Evolutionary conservation across 2,329 filamentous ascomycete species (phyloP).

Genomic region (Thielaviopsis ethacetica): DNA sequence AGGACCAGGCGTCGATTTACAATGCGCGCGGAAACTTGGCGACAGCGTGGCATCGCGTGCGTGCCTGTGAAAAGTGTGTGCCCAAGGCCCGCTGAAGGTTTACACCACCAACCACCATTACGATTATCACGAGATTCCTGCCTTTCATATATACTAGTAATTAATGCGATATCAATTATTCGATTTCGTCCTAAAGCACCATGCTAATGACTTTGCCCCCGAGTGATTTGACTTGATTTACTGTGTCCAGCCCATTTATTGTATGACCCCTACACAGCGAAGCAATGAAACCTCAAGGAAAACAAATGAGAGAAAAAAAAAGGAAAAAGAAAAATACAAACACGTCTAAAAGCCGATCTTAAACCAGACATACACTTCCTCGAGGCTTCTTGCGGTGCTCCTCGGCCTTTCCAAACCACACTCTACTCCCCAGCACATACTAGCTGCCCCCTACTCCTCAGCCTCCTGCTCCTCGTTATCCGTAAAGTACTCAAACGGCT

Average conservation of each 20-base stretch:
- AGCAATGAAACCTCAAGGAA: too few species aligned
- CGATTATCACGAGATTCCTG: too few species aligned
- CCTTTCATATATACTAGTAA: too few species aligned
- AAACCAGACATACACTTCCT: neutral
- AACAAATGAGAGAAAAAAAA: too few species aligned
- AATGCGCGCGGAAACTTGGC: slow-evolving; percentile 49
- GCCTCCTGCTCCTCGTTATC: slow-evolving; percentile 27
- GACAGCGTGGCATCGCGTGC: slow-evolving; percentile 49
- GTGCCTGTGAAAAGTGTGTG: slow-evolving; percentile 20
- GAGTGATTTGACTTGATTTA: too few species aligned
- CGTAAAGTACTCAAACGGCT: slow-evolving; percentile 65
- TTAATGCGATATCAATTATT: too few species aligned
- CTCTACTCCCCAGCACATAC: neutral
- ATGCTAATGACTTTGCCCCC: too few species aligned
- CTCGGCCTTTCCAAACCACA: neutral
- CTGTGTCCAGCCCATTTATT: too few species aligned
- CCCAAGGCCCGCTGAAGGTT: neutral
- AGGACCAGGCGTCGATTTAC: slow-evolving; percentile 41
- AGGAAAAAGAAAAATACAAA: neutral
- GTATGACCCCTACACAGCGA: too few species aligned
- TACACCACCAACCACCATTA: too few species aligned
- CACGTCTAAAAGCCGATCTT: neutral
- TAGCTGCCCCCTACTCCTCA: neutral
- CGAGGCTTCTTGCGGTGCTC: neutral
- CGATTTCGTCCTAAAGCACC: too few species aligned